Evolutionary conservation across 768 basidiomycete genomes (phyloP), one percentile per base, ranked within the genome.

Genomic region (Leccinum aurantiacum): DNA sequence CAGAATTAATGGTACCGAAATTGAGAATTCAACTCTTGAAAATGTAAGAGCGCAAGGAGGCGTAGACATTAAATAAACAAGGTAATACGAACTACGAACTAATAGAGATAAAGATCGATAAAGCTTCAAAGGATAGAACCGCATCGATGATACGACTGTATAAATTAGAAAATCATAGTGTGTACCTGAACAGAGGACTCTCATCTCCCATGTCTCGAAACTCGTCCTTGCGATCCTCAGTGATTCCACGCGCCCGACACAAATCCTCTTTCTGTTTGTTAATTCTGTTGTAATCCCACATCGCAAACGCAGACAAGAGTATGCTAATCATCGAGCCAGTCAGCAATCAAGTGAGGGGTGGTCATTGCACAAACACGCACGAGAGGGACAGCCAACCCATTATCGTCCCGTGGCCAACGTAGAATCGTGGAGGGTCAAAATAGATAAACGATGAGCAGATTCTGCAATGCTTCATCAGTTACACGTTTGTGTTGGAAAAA

Each of bases 121-220:
- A 50, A 29, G 17, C 49, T 50, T n/a, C 15, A 29, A 50, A 27
- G 27, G 17, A 50, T 19, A 15, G 48, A 41, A 41, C 41, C 41
- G n/a, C 19, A 6, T 46, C n/a, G 44, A 46, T 46, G 48, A 49
- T 25, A 17, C 11, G 38, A 6, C 15, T 5, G 8, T 11, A 19
- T 10, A 14, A 50, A 47, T 35, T 49, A 72, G 31, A 72, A 7
- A 38, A 47, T 29, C 46, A 72, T 27, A 72, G 58, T 1, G 68
- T 55, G 24, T 73, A 74, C 81, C 82, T 78, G 74, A 82, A 86
- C 38, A 87, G 71, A 47, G 85, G 85, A 57, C 82, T 84, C 41
- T 79, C 72, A 60, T 82, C 82, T 6, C 83, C 85, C 70, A 85
- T 72, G 6, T 82, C 70, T 38, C 67, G 71, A 63, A 80, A 85